These are phyloP conservation scores for Yarrowia osloensis DNA, from an alignment of 805 yeast genomes.

Conservation along the genomic window DNA sequence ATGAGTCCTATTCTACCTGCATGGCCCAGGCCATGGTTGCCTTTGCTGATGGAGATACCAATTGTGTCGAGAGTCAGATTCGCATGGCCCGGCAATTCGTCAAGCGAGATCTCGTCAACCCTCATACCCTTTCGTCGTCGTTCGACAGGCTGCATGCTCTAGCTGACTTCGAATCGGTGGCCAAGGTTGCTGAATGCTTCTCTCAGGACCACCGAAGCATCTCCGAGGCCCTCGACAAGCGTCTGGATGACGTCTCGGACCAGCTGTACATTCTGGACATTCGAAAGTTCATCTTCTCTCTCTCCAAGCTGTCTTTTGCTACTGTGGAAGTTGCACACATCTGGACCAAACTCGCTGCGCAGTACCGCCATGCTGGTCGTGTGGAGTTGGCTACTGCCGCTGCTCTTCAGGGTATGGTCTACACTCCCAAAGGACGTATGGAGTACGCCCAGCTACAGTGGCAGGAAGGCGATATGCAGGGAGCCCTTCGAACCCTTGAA, in stretches of 20 bases:
- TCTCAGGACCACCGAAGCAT: conserved; percentile 26
- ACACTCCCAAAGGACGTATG: conserved; percentile 42
- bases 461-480: conserved; percentile 76
- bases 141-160: conserved; percentile 61
- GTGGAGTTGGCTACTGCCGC: conserved; percentile 71
- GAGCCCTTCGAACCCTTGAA: conserved; percentile 35
- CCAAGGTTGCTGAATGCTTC: conserved; percentile 17
- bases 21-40: conserved; percentile 58
- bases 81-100: conserved; percentile 56
- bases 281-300: conserved; percentile 49
- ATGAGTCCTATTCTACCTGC: conserved; percentile 57
- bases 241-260: background rate
- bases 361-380: conserved; percentile 68
- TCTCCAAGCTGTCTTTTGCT: conserved; percentile 32
- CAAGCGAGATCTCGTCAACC: conserved; percentile 59
- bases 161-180: conserved; percentile 52
- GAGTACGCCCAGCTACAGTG: conserved; percentile 83
- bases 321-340: conserved; percentile 47
- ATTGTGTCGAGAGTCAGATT: conserved; percentile 45
- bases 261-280: conserved; percentile 51
- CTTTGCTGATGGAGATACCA: conserved; percentile 45
- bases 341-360: conserved; percentile 59
- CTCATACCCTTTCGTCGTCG: conserved; percentile 53
- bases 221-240: background rate
- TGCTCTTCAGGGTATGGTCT: conserved; percentile 55